Evolutionary conservation across 352 stramenopile species (phyloP), one percentile per base, ranked within the genome.

Genomic region (Globisporangium irregulare): DNA sequence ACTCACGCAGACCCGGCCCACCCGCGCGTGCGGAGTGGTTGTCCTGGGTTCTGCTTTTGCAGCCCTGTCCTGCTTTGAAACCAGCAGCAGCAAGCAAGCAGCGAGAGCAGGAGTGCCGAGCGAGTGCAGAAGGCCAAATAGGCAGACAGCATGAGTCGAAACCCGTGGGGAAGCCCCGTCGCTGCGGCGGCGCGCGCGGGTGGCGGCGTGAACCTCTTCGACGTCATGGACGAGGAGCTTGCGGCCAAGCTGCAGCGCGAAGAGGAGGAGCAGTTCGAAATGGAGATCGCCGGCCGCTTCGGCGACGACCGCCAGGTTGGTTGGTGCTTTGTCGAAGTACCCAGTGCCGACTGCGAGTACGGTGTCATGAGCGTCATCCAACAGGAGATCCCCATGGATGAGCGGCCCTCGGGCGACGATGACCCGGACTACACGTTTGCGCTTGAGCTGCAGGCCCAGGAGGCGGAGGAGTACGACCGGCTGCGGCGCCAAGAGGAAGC

Each of bases 241-340:
- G 81, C 81, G 27, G 75, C 70, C 61, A 91, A 87, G 66, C 78
- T 91, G 27, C 83, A 91, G 75, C 81, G 74, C 50, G 83, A 91
- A 62, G 83, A 91, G 57, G 74, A 90, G 64, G 81, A 89, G 62
- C 73, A 89, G 66, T 90, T 82, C 72, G 78, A 90, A 67, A 70
- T 73, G 27, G 81, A 90, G 64, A 84, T 91, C 61, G 77, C 81
- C 9, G 81, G 80, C 0, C 83, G 82, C 55, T 91, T 91, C 50
- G 83, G 81, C 4, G 80, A 87, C 50, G 79, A 81, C 41, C 48
- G 73, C n/a, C 73, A 86, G 59, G 82, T 79, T 0, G 83, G 80
- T 59, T 91, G 81, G 81, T 91, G 83, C 59, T 91, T 91, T 64
- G 81, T 91, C 68, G 83, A 91, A 68, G 83, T 91, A 20, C 81